Conservation (phyloP, 805 yeast genomes). For the Candida nanaspora region DNA sequence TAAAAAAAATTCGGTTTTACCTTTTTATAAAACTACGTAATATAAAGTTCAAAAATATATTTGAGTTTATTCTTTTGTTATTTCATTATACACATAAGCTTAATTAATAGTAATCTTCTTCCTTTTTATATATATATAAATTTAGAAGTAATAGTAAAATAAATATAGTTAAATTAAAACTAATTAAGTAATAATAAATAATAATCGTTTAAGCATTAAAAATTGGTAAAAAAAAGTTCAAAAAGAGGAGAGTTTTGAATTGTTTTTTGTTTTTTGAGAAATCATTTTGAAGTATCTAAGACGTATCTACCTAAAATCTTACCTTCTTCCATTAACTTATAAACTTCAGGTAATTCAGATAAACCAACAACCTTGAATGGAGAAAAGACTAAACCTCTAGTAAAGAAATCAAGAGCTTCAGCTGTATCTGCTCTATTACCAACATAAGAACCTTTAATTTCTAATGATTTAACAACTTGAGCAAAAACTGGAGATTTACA, state of each 20-base stretch:
- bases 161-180: background rate
- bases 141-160: background rate
- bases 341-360: constrained; percentile 62
- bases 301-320: constrained; percentile 86
- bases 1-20: no score
- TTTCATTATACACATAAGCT: no score
- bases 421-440: constrained; percentile 86
- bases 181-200: constrained; percentile 16
- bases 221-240: background rate
- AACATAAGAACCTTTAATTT: constrained; percentile 76
- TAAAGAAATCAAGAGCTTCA: constrained; percentile 66
- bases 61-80: no score
- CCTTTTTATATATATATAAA: background rate
- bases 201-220: background rate
- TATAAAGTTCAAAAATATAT: no score
- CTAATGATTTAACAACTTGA: constrained; percentile 66
- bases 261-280: constrained; percentile 62
- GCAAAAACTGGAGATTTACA: constrained; percentile 63
- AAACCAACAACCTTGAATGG: constrained; percentile 70
- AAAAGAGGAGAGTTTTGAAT: constrained; percentile 11
- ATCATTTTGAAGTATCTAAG: constrained; percentile 63
- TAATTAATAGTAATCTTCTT: background rate
- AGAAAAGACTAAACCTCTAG: constrained; percentile 57
- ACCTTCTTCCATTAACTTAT: constrained; percentile 74
- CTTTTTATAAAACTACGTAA: no score